Evolutionary conservation across 2,329 filamentous ascomycete genomes (phyloP), one percentile per base, ranked within the genome.

Genomic region (Xylariaceae sp.): DNA sequence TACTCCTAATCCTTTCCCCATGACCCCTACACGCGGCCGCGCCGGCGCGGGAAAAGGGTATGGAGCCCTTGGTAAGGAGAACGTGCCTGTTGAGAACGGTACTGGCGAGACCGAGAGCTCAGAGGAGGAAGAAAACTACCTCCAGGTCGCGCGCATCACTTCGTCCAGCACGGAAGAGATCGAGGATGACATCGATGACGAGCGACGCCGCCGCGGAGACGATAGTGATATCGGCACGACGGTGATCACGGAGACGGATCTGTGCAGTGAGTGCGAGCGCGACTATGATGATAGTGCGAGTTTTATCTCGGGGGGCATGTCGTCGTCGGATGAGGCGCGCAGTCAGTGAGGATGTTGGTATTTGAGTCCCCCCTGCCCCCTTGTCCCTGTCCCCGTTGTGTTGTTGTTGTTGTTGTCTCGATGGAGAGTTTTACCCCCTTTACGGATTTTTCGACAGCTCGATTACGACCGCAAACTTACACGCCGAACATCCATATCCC

Each of bases 31-130:
- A 8, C 15, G 47, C 9, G 83, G 82, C 13, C 77, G 72, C 56
- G 69, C 69, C 50, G 65, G 60, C 9, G 53, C 66, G 13, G 71
- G 71, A 57, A 83, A 82, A 69, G 74, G 73, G 1, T 80, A 81
- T 55, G 82, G 78, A 3, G 80, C 81, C 23, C 73, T 84, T 15
- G 78, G 83, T 59, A 87, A 88, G 72, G 86, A 88, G 69, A 88
- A 88, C 64, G 76, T 86, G 44, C 74, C 75, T 9, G 37, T 8
- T 5, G 7, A 41, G 52, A 54, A 64, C 4, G 23, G 23, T 30
- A 76, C 88, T 44, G 78, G 79, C n/a, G 86, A 89, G 48, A 30
- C 4, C 23, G 86, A 89, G 48, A 30, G 23, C 23, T 30, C 23
- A 30, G 23, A 30, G 23, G 23, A 30, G 23, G 23, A 30, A 30